Conservation (phyloP, 495 filamentous ascomycete genomes). For the Lindgomyces ingoldianus region DNA sequence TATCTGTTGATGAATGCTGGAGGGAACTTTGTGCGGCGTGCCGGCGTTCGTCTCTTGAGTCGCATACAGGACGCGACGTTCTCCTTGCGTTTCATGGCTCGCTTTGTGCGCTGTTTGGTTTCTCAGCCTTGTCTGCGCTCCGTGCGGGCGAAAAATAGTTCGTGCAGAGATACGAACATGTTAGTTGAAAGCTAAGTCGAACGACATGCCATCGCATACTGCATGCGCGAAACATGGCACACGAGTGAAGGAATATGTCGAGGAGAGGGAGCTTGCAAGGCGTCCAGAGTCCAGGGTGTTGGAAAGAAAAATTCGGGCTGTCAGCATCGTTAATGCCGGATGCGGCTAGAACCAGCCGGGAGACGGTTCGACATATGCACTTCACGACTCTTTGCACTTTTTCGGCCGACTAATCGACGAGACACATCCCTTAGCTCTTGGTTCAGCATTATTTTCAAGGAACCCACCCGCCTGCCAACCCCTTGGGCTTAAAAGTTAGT, state of each 20-base stretch:
- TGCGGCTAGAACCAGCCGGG: not conserved
- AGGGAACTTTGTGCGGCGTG: not conserved
- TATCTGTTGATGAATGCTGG: not conserved
- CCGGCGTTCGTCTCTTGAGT: not conserved
- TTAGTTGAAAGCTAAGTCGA: constrained; percentile 8
- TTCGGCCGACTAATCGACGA: no score
- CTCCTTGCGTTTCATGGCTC: not conserved
- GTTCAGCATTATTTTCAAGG: no score
- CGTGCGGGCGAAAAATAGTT: not conserved
- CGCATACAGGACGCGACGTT: not conserved
- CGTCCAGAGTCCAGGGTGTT: not conserved
- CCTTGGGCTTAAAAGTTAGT: no score
- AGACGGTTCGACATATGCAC: no score
- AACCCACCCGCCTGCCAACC: no score
- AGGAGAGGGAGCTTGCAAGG: not conserved
- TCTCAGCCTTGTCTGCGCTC: not conserved
- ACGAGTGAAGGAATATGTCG: not conserved
- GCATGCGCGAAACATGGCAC: not conserved
- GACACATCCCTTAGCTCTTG: no score
- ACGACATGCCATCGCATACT: not conserved
- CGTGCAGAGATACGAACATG: not conserved
- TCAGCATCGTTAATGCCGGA: not conserved
- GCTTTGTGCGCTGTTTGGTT: not conserved
- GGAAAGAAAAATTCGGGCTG: not conserved
- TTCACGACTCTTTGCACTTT: no score